Conservation (phyloP, 1,284 basidiomycete species). For the Inonotus hispidus region DNA sequence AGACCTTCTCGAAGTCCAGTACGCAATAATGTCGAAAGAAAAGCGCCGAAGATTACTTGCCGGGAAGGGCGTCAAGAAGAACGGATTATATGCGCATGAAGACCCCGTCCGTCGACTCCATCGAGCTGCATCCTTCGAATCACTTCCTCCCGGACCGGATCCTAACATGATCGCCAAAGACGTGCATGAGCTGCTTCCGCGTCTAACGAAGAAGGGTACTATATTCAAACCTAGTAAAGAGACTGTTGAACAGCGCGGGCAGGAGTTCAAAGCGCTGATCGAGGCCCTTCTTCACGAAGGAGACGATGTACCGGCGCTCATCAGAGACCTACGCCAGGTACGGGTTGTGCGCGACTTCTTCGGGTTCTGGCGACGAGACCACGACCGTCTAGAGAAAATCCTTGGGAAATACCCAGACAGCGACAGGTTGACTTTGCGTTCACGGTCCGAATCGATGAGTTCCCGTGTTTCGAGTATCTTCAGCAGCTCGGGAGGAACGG, state of each 20-base stretch:
- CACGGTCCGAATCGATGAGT: constrained; percentile 10
- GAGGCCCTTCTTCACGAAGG: constrained; percentile 44
- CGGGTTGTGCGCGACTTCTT: constrained; percentile 67
- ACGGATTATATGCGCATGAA: constrained; percentile 59
- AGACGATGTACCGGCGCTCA: constrained; percentile 53
- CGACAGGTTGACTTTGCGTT: constrained; percentile 23
- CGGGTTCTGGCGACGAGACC: constrained; percentile 65
- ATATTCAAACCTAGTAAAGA: constrained; percentile 64
- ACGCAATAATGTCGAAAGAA: constrained; percentile 51
- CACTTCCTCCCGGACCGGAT: constrained; percentile 76
- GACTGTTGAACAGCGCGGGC: constrained; percentile 56
- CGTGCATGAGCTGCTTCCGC: constrained; percentile 59
- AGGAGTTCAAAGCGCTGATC: constrained; percentile 55
- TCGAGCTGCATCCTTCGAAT: constrained; percentile 73
- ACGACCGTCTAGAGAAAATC: constrained; percentile 48
- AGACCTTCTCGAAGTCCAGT: constrained; percentile 59
- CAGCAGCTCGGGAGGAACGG: constrained; percentile 1
- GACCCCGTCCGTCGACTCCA: constrained; percentile 30
- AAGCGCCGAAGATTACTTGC: constrained; percentile 57
- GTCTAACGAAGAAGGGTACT: constrained; percentile 62
- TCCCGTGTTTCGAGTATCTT: constrained; percentile 37
- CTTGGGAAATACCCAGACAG: constrained; percentile 22
- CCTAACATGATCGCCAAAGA: constrained; percentile 61
- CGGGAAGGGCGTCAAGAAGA: constrained; percentile 71
- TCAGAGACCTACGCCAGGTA: constrained; percentile 58